Percentiles rank a stretch among this genome's conserved stretches.
phyloP scores from a whole-genome alignment of 495 filamentous ascomycete species.

The Glutinoglossum americanum region DNA sequence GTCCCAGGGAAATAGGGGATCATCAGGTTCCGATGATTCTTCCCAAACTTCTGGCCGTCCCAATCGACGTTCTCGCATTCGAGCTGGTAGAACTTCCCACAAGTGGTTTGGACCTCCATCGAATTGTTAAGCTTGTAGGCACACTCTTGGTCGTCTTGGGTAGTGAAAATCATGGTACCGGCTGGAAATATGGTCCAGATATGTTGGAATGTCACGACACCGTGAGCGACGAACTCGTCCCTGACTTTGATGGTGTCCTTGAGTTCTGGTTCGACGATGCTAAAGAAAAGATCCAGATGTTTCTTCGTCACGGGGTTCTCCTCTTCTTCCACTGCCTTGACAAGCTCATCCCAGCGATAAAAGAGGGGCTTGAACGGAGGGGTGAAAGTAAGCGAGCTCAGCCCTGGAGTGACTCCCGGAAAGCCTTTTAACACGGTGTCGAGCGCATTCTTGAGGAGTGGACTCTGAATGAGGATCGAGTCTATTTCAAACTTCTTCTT shows the following conservation, averaged over 20 bases:
- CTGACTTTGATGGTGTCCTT: constrained; percentile 30
- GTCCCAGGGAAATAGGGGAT: constrained; percentile 63
- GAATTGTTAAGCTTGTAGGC: constrained; percentile 17
- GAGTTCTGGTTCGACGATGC: constrained; percentile 36
- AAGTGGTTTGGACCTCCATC: neutral
- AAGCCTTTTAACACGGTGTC: constrained; percentile 35
- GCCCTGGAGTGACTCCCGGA: constrained; percentile 36
- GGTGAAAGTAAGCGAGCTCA: constrained; percentile 36
- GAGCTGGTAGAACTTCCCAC: neutral
- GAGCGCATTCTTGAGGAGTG: constrained; percentile 35
- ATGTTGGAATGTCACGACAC: constrained; percentile 36
- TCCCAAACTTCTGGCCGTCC: constrained; percentile 51
- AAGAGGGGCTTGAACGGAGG: constrained; percentile 41
- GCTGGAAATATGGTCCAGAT: constrained; percentile 35
- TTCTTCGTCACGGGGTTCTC: constrained; percentile 26
- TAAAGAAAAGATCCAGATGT: constrained; percentile 34
- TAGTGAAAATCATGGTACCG: constrained; percentile 20
- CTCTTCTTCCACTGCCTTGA: constrained; percentile 18
- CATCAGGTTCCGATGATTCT: constrained; percentile 45
- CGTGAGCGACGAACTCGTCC: constrained; percentile 32
- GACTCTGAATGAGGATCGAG: constrained; percentile 43
- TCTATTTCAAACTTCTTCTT: constrained; percentile 33
- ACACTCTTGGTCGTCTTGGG: constrained; percentile 17
- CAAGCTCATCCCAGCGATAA: constrained; percentile 40
- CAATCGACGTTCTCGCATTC: constrained; percentile 35